phyloP scores from a whole-genome alignment of 306 rosid species.

The Dalbergia cultrata region DNA sequence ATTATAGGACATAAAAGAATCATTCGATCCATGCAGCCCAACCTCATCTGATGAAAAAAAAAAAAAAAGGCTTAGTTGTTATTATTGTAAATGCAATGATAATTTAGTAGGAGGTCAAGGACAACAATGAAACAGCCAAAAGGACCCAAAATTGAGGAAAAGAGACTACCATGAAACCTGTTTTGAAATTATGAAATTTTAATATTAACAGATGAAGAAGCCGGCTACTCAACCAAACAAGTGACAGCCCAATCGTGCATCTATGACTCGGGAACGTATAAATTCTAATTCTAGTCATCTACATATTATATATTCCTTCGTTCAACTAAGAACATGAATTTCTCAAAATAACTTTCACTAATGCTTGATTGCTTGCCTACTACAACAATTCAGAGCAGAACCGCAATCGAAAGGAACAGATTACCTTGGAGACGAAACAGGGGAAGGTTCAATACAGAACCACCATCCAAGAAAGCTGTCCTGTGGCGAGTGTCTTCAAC shows the following conservation, averaged over 20 bases:
- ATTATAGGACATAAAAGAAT: too few relatives aligned
- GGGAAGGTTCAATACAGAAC: conserved; percentile 73
- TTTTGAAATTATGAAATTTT: neutral
- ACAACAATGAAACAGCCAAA: conserved; percentile 17
- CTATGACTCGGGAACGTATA: neutral
- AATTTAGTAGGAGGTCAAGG: neutral
- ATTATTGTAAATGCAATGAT: too few relatives aligned
- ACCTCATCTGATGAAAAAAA: too few relatives aligned
- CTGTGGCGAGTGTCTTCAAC: conserved; percentile 93
- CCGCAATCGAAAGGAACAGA: neutral
- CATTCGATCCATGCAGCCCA: too few relatives aligned
- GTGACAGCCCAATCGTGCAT: neutral
- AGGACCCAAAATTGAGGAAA: neutral
- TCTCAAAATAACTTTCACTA: conserved; percentile 4
- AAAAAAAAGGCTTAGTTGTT: too few relatives aligned
- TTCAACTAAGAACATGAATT: neutral
- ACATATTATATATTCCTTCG: neutral
- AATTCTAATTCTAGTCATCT: too few relatives aligned
- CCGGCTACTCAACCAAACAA: neutral
- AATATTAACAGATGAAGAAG: conserved; percentile 1
- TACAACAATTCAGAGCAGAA: neutral
- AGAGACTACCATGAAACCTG: neutral
- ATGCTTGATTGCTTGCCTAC: neutral
- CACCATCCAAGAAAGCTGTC: conserved; percentile 82
- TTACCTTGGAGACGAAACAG: conserved; percentile 85